A percentile compares a stretch with the other conserved stretches of the same genome.
phyloP scores from a whole-genome alignment of 2,329 filamentous ascomycete species.

The Diaporthe sp. region DNA sequence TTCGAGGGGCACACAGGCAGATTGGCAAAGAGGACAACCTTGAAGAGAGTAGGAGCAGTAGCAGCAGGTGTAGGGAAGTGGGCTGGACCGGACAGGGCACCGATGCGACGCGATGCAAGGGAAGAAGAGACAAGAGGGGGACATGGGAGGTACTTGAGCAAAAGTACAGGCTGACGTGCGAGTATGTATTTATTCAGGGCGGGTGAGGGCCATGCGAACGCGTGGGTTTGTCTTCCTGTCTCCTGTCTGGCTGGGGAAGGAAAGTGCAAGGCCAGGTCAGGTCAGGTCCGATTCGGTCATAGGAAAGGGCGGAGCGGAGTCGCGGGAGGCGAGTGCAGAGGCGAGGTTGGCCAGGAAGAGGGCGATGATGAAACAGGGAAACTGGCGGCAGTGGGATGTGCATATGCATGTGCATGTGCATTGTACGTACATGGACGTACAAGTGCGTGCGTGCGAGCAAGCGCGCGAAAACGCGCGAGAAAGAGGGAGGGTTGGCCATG shows the following conservation, averaged over 20 bases:
- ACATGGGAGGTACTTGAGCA: constrained; percentile 35
- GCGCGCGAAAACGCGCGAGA: background rate
- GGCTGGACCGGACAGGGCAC: background rate
- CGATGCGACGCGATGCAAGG: constrained; percentile 16
- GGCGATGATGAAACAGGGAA: constrained; percentile 21
- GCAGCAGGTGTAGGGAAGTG: background rate
- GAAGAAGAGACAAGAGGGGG: background rate
- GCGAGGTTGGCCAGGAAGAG: constrained; percentile 9
- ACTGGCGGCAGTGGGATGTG: constrained; percentile 5
- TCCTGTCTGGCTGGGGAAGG: background rate
- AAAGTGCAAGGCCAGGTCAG: background rate
- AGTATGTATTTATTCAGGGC: constrained; percentile 19
- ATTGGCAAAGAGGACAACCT: background rate
- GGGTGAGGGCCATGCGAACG: background rate
- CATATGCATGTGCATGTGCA: constrained; percentile 2
- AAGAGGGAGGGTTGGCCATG: constrained; percentile 1
- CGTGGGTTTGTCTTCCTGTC: background rate
- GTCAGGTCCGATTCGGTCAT: constrained; percentile 1
- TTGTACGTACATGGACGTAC: background rate
- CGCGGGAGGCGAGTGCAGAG: background rate
- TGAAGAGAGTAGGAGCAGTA: background rate
- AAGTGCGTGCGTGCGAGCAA: background rate
- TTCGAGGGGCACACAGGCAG: background rate
- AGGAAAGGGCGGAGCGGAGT: constrained; percentile 21
- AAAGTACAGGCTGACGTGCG: constrained; percentile 5